Evolutionary conservation across 805 yeast genomes (phyloP), one percentile per base, ranked within the genome.

Genomic region (Brettanomyces sp.): DNA sequence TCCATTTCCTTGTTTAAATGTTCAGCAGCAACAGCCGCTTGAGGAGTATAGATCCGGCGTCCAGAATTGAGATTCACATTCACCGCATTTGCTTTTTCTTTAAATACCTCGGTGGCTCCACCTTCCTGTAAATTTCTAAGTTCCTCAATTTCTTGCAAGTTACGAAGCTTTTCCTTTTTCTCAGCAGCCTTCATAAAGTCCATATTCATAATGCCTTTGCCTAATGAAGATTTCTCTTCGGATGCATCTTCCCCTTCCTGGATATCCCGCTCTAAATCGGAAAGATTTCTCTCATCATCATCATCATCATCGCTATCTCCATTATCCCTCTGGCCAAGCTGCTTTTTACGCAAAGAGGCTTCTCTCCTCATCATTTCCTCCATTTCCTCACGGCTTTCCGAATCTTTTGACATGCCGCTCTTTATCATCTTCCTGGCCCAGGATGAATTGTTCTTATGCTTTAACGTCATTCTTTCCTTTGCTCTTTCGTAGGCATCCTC

Each of bases 181-280:
- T 83, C 95, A 1, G 98, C 98, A 49, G 83, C 84, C 53, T 74
- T 82, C 98, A 91, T 91, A 63, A 91, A 91, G 53, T 90, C 95
- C 98, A 93, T 93, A 42, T 80, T 83, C 74, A 91, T 67, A 21
- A 91, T 82, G 46, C 98, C 97, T 63, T 90, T 91, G 21, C 93
- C 90, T n/a, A 81, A 62, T 40, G 69, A 73, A 32, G 68, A 63
- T 2, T 55, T 56, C 11, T 66, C 72, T 7, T 56, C 66, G 9
- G 64, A 72, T 8, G 53, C 68, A 11, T 59, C 60, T 5, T 63
- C 60, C 45, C 71, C 73, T n/a, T 73, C 65, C 11, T 28, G 32
- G 35, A 70, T 73, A 30, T 73, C 73, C 4, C 67, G 62, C 43
- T 73, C 79, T 13, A 77, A 68, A 53, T 79, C 82, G 56, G 74